phyloP scores from a whole-genome alignment of 352 stramenopile species.

The Globisporangium cylindrosporum region DNA sequence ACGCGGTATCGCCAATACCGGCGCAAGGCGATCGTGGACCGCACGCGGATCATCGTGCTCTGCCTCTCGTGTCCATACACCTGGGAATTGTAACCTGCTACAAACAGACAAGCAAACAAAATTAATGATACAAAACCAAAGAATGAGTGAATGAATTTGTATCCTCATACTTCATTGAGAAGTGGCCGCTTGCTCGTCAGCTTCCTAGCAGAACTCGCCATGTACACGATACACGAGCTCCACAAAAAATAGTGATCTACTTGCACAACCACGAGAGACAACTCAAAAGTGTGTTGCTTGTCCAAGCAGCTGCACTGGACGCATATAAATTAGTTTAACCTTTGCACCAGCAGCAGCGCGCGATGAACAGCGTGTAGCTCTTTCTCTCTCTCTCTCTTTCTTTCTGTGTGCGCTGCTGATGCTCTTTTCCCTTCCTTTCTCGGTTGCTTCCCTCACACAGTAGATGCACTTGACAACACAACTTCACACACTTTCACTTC shows the following conservation, averaged over 20 bases:
- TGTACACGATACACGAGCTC: too few species aligned
- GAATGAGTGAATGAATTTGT: neutral
- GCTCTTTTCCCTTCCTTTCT: neutral
- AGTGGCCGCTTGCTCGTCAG: neutral
- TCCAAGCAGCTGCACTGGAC: neutral
- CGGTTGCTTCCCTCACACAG: neutral
- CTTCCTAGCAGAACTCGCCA: neutral
- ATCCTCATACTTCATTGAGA: too few species aligned
- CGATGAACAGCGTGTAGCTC: neutral
- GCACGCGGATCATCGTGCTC: conserved; percentile 79
- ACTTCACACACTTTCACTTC: neutral
- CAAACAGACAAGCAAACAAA: neutral
- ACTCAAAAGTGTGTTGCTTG: neutral
- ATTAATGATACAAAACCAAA: neutral
- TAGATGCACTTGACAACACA: conserved; percentile 4
- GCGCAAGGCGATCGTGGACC: conserved; percentile 81
- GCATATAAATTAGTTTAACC: conserved; percentile 20
- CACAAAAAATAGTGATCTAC: too few species aligned
- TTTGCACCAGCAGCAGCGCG: conserved; percentile 5
- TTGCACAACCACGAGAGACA: neutral
- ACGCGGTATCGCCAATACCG: conserved; percentile 82
- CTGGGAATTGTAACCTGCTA: conserved; percentile 64
- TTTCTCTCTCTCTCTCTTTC: neutral
- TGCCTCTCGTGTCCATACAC: conserved; percentile 72
- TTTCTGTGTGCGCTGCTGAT: neutral